Base-by-base conservation (phyloP, 257 asterid species). In the Solanum acaule region DNA sequence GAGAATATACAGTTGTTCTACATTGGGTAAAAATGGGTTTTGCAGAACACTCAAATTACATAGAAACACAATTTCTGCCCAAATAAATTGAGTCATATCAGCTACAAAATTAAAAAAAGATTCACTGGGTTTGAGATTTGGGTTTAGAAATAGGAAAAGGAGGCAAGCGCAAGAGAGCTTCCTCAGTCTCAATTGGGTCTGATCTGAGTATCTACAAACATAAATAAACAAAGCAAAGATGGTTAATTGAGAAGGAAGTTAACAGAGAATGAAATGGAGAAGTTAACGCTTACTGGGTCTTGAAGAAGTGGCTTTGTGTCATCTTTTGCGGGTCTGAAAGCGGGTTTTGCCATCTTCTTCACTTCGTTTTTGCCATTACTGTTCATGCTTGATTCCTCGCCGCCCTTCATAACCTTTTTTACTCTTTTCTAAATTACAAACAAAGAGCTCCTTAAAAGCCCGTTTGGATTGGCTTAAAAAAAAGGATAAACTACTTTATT, bases 111-210 rank as follows among this genome's bases (percentile, higher is more conserved):
- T 25, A 14, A 86, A 10, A 25, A 68, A 11, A 12, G 3, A 10
- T 29, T 91, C 87, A 89, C 8, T 10, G 4, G 83, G n/a, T 11
- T 25, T 59, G 27, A 82, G 84, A 16, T 49, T 77, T 89, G 10
- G 89, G 34, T 84, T 84, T 92, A 89, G 76, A n/a, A 86, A 88
- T 76, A 44, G 98, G 97, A 35, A 95, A 90, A 86, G 96, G 95
- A 84, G 99, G 97, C 93, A 96, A 90, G 3, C 95, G 95, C 70
- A 96, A 94, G 79, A 96, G 93, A 42, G 98, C 96, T 93, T 96
- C 99, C 91, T 96, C 98, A 1, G 98, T 94, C 92, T 94, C 97
- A 56, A 94, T 95, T 83, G 98, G 99, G 90, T 96, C 97, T 89
- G 99, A 94, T 87, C 98, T 95, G 88, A 93, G 72, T 63, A 96